Evolutionary conservation across 2,329 filamentous ascomycete species (phyloP), one percentile per base, ranked within the genome.

Genomic region (Monilinia fructigena): DNA sequence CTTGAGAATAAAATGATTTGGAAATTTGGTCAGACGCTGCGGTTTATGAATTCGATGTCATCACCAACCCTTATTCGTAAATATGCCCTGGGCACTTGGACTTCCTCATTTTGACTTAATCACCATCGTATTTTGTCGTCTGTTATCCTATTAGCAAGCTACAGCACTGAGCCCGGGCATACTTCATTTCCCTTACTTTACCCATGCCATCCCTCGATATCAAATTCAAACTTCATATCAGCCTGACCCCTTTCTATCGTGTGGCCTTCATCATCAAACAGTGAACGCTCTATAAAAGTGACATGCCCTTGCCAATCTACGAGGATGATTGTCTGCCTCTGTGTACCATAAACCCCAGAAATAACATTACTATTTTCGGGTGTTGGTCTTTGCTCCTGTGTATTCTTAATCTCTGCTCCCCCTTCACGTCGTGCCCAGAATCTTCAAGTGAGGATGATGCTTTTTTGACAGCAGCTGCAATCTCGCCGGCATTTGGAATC

Each of bases 301-400:
- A 87, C 84, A 47, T 85, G 85, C 3, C 86, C 86, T 3, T 87
- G 80, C 83, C 84, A 86, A 71, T 87, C 85, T 8, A 89, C 83
- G 55, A 88, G 76, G 18, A 89, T 76, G 18, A 88, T 78, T 0
- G 86, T 89, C 77, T 89, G 86, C 48, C 86, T 78, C 76, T 89
- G 86, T 6, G 86, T 89, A 4, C 86, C 86, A 71, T 89, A 89
- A 69, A 86, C 78, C 1, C 86, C 86, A 6, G 81, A 84, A 73
- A 84, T 82, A 70, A 85, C 86, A 1, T 80, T 67, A 28, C 72
- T 69, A 48, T 70, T 67, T 76, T 80, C 65, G 69, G 42, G 74
- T 20, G 80, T 79, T 2, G 81, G 80, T 35, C 77, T 76, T 58
- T 75, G 71, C 31, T 68, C 70, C 38, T 67, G 66, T 31, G 71